phyloP scores from a whole-genome alignment of 371 early-diverging fungal species.

The Apophysomyces variabilis region DNA sequence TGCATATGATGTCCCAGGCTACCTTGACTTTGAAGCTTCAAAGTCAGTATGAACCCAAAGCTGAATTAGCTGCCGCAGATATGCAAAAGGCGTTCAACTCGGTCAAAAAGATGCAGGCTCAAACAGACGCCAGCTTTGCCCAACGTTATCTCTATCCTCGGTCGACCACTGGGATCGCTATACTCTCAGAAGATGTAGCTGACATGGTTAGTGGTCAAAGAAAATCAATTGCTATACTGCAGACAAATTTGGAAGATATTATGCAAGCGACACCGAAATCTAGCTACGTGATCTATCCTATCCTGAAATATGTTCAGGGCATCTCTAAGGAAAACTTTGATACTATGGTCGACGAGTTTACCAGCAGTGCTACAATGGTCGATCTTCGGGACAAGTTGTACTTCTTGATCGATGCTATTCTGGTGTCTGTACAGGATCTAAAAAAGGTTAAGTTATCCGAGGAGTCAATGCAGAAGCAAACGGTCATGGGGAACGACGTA shows the following conservation, averaged over 20 bases:
- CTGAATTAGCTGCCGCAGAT: constrained; percentile 12
- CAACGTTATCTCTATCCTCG: constrained; percentile 44
- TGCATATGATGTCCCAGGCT: constrained; percentile 43
- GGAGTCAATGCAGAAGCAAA: constrained; percentile 4
- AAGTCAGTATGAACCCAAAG: constrained; percentile 17
- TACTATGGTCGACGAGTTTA: background rate
- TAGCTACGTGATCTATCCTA: constrained; percentile 26
- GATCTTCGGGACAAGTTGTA: constrained; percentile 39
- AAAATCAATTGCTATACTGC: background rate
- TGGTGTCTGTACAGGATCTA: constrained; percentile 51
- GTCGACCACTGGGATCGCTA: constrained; percentile 25
- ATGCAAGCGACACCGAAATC: constrained; percentile 20
- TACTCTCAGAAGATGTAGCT: constrained; percentile 39
- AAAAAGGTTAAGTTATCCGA: constrained; percentile 31
- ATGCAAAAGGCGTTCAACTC: constrained; percentile 23
- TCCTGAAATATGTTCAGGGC: constrained; percentile 26
- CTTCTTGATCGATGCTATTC: constrained; percentile 38
- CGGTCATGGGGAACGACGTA: constrained; percentile 35
- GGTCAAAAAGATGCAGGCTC: constrained; percentile 32
- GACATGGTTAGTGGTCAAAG: constrained; percentile 23
- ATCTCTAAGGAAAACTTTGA: background rate
- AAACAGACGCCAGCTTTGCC: constrained; percentile 34
- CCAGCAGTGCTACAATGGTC: background rate
- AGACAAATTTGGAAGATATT: constrained; percentile 1
- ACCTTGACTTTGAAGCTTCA: constrained; percentile 27